These are phyloP conservation scores for Candida buenavistaensis DNA, from an alignment of 1,139 yeast genomes.

Conservation along the genomic window DNA sequence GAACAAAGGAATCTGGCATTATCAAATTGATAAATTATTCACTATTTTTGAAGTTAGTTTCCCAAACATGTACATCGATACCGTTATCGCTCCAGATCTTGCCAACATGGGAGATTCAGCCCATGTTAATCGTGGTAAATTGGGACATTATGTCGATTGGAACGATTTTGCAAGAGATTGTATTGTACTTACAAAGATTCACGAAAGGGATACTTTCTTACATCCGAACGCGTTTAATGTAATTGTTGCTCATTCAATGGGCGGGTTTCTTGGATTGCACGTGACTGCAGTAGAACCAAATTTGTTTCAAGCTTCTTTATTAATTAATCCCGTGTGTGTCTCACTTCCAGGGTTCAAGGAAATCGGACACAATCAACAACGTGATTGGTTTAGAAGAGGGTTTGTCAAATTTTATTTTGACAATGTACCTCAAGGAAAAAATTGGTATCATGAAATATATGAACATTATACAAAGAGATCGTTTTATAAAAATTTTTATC, in stretches of 20 bases:
- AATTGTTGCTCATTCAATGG: slow-evolving; percentile 72
- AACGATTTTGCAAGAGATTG: slow-evolving; percentile 63
- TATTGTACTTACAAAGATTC: slow-evolving; percentile 40
- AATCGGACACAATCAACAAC: slow-evolving; percentile 19
- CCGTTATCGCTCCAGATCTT: slow-evolving; percentile 53
- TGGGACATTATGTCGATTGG: slow-evolving; percentile 62
- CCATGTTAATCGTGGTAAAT: slow-evolving; percentile 45
- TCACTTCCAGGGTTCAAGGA: slow-evolving; percentile 14
- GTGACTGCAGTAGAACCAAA: slow-evolving; percentile 53
- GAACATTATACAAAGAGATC: slow-evolving; percentile 43
- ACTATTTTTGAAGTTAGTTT: slow-evolving; percentile 10
- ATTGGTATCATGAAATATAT: slow-evolving; percentile 37
- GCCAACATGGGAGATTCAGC: slow-evolving; percentile 71
- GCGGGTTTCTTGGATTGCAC: slow-evolving; percentile 55
- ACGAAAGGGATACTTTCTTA: slow-evolving; percentile 28
- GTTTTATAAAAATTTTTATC: slow-evolving; percentile 47
- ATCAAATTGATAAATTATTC: slow-evolving; percentile 49
- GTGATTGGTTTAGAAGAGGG: slow-evolving; percentile 25
- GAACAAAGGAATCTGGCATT: slow-evolving; percentile 64
- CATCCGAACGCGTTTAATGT: slow-evolving; percentile 41
- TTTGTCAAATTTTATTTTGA: slow-evolving; percentile 12
- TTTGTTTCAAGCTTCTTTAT: slow-evolving; percentile 54
- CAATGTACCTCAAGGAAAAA: slow-evolving; percentile 13
- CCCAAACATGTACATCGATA: slow-evolving; percentile 29
- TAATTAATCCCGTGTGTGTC: slow-evolving; percentile 60